These are phyloP conservation scores for Aspergillus calidoustus DNA, from an alignment of 2,329 filamentous ascomycete species.

Conservation along the genomic window DNA sequence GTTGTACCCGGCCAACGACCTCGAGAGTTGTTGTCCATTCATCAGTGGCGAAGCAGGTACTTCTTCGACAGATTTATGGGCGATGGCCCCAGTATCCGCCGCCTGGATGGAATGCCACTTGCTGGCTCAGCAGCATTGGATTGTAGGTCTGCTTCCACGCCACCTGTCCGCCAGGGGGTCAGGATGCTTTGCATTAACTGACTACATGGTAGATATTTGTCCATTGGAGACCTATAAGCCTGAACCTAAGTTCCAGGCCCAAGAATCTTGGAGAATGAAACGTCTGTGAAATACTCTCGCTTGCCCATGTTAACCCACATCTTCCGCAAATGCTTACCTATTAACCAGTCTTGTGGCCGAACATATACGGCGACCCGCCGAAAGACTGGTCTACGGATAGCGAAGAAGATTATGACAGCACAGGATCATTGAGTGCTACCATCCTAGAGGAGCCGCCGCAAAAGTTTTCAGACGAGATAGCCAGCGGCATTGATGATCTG, in stretches of 20 bases:
- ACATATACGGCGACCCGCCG: conserved; percentile 11
- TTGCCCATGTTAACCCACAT: conserved; percentile 6
- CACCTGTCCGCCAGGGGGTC: not conserved
- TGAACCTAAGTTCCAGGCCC: conserved; percentile 11
- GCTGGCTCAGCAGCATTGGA: conserved; percentile 18
- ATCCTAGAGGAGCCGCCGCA: conserved; percentile 3
- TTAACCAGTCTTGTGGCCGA: conserved; percentile 15
- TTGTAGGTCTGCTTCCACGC: no score
- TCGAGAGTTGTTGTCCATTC: conserved; percentile 23
- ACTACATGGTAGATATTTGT: conserved; percentile 23
- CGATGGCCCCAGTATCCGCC: not conserved
- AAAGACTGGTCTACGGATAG: conserved; percentile 7
- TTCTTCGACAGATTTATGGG: conserved; percentile 1
- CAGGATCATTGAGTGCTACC: not conserved
- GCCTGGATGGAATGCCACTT: conserved; percentile 18
- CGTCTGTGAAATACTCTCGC: conserved; percentile 13
- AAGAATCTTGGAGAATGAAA: conserved; percentile 7
- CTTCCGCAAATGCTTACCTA: conserved; percentile 8
- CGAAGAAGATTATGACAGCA: conserved; percentile 4
- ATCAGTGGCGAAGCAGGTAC: conserved; percentile 19
- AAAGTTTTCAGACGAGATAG: conserved; percentile 1
- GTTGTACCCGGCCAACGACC: conserved; percentile 18
- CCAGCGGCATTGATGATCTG: conserved; percentile 19
- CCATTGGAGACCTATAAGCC: conserved; percentile 15
- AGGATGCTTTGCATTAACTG: conserved; percentile 12